These are phyloP conservation scores for Clarireedia monteithiana DNA, from an alignment of 2,329 filamentous ascomycete genomes.

Conservation along the genomic window DNA sequence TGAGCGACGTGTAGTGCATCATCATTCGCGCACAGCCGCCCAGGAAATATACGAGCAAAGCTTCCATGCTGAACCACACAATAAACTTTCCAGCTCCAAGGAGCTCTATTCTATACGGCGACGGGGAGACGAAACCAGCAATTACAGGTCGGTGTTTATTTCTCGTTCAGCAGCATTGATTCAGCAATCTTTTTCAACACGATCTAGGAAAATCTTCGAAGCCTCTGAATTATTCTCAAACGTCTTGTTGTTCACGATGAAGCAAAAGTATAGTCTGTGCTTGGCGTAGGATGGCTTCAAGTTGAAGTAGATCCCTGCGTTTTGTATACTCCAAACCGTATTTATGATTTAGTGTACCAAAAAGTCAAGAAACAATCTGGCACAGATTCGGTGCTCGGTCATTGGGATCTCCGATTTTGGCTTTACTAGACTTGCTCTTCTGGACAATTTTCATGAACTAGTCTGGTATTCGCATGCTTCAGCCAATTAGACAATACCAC, in stretches of 20 bases:
- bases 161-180: neutral
- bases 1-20: too few relatives aligned
- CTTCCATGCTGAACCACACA: too few relatives aligned
- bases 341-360: neutral
- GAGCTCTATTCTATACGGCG: too few relatives aligned
- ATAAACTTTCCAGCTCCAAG: too few relatives aligned
- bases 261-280: neutral
- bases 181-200: neutral
- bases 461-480: neutral
- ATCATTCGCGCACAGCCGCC: too few relatives aligned
- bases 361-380: neutral
- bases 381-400: slow-evolving; percentile 2
- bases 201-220: neutral
- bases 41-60: too few relatives aligned
- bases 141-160: too few relatives aligned
- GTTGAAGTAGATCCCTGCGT: neutral
- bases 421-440: neutral
- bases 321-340: neutral
- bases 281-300: neutral
- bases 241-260: neutral
- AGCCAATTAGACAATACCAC: neutral
- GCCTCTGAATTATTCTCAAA: neutral
- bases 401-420: neutral
- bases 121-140: too few relatives aligned
- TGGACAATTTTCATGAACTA: neutral